Base-by-base conservation (phyloP, 306 rosid genomes). In the Acacia confusa region DNA sequence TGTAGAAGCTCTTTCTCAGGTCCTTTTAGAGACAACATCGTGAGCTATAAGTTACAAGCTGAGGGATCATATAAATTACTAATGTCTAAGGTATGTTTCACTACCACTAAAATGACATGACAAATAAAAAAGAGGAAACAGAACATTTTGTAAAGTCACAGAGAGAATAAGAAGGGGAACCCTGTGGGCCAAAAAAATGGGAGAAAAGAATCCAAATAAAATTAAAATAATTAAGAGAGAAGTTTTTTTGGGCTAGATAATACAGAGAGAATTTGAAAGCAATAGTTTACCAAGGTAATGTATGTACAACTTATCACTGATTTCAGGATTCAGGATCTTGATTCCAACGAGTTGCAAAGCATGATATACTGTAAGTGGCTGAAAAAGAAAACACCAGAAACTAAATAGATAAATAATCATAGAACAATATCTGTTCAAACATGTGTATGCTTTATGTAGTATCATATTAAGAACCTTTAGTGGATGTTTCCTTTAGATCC, bases 1-100 rank as follows among this genome's bases (percentile, higher is more conserved):
- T 95, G 98, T 79, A 82, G 86, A 82, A 93, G 87, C 89, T 93
- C 99, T 82, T 90, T 93, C 85, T 92, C 99, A 41, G 99, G 97
- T 57, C 98, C 99, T 95, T 82, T 78, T 67, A 63, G 52, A 75
- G 76, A 82, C 41, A 79, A 80, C 67, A 48, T 68, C 65, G 76
- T n/a, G 7, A 80, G 17, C 75, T 17, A 52, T 36, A 50, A 76
- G 78, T 64, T 50, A 74, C 27, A 55, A 13, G 14, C 55, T 17
- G 4, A 43, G 68, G 65, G 50, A 77, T 69, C 74, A 36, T 52
- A 40, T 27, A 84, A 76, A 60, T 24, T 38, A 45, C 53, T 12
- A 41, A 69, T 70, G 47, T 86, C 34, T 34, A 78, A 50, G 45
- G 20, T 8, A 77, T 12, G 12, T 47, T 66, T 55, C 50, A 57